Evolutionary conservation across 1,284 basidiomycete genomes (phyloP), one percentile per base, ranked within the genome.

Genomic region (Boletus albobrunnescens): DNA sequence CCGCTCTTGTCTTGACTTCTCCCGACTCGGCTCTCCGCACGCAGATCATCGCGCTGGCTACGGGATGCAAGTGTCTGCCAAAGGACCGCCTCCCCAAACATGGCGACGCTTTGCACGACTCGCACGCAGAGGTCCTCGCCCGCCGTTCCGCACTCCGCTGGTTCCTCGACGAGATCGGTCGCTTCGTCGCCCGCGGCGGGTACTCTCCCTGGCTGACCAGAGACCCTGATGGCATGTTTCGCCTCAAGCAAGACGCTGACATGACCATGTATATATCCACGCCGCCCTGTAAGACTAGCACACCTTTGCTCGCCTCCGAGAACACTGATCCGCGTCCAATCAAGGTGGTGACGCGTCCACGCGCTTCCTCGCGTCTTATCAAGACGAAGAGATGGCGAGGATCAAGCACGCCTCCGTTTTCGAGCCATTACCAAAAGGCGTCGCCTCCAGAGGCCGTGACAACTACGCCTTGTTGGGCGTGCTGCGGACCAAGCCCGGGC

Each of bases 291-390:
- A 62, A 67, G 76, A 47, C 22, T 7, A 6, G 14, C 7, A 27
- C n/a, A 14, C 22, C 28, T 26, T 22, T 32, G 10, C 20, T 23
- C 40, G 47, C 41, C 14, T 38, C 44, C 41, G 36, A 45, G 33
- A 52, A 47, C 44, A 43, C 40, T 49, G 39, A 48, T 40, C 30
- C 33, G 41, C 31, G 42, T 36, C 44, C 11, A 20, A 44, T 23
- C 48, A 54, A 93, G 92, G 92, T 59, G 94, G 94, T 6, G 94
- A 96, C 58, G 90, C 91, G 2, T 96, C 94, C 6, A 94, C 78
- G 58, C 75, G 86, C 3, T 79, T 82, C 53, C 77, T 94, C 4
- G 83, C 91, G 3, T 70, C 79, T 0, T 69, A 74, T 26, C 91
- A 94, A 65, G 82, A 87, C 52, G 71, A 74, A 26, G 72, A 73